Percentiles rank a stretch among this genome's conserved stretches.
phyloP scores from a whole-genome alignment of 371 early-diverging fungal species.

The Mucor ambiguus region DNA sequence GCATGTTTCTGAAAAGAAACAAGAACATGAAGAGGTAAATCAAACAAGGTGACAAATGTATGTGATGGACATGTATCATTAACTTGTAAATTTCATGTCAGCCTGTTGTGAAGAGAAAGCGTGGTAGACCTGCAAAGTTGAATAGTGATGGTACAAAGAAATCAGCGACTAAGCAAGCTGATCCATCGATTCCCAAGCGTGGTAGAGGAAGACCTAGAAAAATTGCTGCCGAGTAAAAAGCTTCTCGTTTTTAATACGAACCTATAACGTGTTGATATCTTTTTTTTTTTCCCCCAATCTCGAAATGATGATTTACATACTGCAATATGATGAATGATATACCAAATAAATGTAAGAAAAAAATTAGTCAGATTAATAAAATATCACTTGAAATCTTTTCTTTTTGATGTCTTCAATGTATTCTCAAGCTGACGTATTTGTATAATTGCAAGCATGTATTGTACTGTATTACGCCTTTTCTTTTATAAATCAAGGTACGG shows the following conservation, averaged over 20 bases:
- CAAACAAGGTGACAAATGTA: neutral
- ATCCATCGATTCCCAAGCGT: conserved; percentile 2
- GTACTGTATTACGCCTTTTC: too few species aligned
- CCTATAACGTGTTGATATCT: neutral
- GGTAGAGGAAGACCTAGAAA: conserved; percentile 25
- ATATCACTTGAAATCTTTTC: neutral
- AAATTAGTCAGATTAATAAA: neutral
- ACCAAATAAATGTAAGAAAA: neutral
- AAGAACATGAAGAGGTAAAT: neutral
- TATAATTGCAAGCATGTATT: neutral
- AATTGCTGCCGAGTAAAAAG: neutral
- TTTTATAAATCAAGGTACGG: neutral
- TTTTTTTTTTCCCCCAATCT: neutral
- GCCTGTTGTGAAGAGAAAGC: conserved; percentile 13
- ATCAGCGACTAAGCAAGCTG: neutral
- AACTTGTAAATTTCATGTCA: neutral
- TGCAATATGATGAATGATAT: neutral
- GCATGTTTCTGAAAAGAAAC: neutral
- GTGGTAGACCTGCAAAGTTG: conserved; percentile 14
- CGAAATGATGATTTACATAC: neutral
- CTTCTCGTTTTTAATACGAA: neutral
- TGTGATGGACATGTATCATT: neutral
- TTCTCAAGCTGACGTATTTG: too few species aligned
- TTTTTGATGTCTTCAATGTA: neutral
- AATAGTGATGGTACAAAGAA: neutral